Percentiles rank a stretch among this genome's conserved stretches.
Evolutionary conservation across 495 filamentous ascomycete genomes (phyloP).

Genomic region (Aspergillus ostianus): DNA sequence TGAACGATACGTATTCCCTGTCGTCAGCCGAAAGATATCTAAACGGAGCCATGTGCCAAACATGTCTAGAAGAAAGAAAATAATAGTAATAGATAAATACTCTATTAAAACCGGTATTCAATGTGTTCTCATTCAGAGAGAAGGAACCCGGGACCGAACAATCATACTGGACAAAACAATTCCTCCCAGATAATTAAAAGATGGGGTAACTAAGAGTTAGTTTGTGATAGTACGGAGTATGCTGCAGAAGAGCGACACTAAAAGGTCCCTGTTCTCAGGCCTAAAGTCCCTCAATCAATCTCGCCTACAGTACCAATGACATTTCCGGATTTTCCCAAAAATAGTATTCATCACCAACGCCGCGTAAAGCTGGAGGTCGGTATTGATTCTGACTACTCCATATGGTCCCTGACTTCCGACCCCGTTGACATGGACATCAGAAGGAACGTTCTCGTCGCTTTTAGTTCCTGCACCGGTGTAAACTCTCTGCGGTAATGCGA

Average conservation of each 20-base stretch:
- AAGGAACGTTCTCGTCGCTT: constrained; percentile 4
- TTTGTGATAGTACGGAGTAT: background rate
- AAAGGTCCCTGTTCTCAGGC: background rate
- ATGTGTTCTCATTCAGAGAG: background rate
- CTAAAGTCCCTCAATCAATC: background rate
- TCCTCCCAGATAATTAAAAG: background rate
- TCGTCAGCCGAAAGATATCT: constrained; percentile 20
- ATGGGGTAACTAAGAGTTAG: background rate
- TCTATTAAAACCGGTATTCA: too few relatives aligned
- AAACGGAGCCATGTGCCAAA: background rate
- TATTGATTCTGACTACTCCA: background rate
- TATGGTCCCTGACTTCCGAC: background rate
- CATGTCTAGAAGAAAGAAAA: too few relatives aligned
- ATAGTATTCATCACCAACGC: background rate
- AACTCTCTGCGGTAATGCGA: constrained; percentile 15
- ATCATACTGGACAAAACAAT: background rate
- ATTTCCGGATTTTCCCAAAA: background rate
- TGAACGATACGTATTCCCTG: constrained; percentile 25
- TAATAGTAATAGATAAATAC: too few relatives aligned
- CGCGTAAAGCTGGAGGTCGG: too few relatives aligned
- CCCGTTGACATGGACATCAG: background rate
- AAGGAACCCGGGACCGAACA: background rate
- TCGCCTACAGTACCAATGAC: background rate
- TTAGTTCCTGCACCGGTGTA: constrained; percentile 21
- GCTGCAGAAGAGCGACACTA: background rate